Evolutionary conservation across 2,329 filamentous ascomycete genomes (phyloP).

Genomic region (Botrytis byssoidea): DNA sequence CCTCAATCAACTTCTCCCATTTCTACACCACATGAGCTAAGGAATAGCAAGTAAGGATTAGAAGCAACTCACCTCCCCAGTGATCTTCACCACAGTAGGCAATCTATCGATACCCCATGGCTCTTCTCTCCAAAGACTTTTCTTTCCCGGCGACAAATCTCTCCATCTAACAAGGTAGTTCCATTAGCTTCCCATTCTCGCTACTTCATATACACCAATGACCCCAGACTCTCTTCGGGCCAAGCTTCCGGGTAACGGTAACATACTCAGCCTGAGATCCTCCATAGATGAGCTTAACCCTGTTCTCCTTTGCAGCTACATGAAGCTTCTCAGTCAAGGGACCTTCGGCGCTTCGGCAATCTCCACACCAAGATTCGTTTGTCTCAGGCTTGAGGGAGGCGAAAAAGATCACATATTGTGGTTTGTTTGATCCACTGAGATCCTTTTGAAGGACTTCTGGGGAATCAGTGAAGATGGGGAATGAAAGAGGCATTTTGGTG

Average conservation of each 20-base stretch:
- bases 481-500: slow-evolving; percentile 2
- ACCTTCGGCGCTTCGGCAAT: background rate
- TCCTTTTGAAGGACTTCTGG: background rate
- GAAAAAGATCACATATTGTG: slow-evolving; percentile 15
- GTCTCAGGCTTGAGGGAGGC: slow-evolving; percentile 1
- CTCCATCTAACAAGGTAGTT: slow-evolving; percentile 3
- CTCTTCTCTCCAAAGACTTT: slow-evolving; percentile 8
- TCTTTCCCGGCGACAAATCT: background rate
- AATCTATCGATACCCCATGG: slow-evolving; percentile 12
- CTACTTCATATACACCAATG: background rate
- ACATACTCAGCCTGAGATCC: slow-evolving; percentile 9
- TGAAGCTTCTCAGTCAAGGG: background rate
- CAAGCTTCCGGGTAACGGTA: too few species aligned
- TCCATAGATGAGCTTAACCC: slow-evolving; percentile 10
- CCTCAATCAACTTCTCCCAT: slow-evolving; percentile 18
- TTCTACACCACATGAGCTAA: slow-evolving; percentile 6
- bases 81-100: slow-evolving; percentile 10
- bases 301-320: background rate
- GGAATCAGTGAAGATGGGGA: background rate
- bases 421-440: background rate
- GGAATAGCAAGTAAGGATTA: background rate
- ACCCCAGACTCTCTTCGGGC: background rate
- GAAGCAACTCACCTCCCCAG: background rate
- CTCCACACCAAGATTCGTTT: slow-evolving; percentile 17
- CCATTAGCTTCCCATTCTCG: background rate